Evolutionary conservation across 441 rosid species (phyloP), one percentile per base, ranked within the genome.

Genomic region (Euphorbia celastroides): DNA sequence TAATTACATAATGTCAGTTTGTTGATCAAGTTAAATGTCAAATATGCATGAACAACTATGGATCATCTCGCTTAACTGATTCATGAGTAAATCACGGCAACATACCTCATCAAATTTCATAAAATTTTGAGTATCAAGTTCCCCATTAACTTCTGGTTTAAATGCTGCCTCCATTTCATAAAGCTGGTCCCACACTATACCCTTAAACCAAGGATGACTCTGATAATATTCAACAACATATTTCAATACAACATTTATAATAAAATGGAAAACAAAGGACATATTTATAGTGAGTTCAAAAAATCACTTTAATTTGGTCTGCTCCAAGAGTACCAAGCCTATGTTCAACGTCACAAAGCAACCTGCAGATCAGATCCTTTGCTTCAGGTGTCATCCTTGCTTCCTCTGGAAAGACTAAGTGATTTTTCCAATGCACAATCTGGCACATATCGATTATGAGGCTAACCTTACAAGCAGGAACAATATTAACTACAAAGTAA

Each of bases 121-220:
- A 61, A 94, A 94, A 72, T 91, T 93, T 66, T 94, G 97, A 32
- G 99, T 88, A 75, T 94, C 99, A 54, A 94, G 90, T 68, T 91
- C 93, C 67, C 99, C 96, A 71, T 86, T 73, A 61, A 94, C 96
- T 65, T 86, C 83, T 61, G 99, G 99, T 73, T 89, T 94, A 78
- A 89, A 91, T 50, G 96, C 97, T 70, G 99, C 97, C 48, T 94
- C 97, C 88, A 79, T 78, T 69, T 88, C 88, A 69, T 94, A 94
- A 72, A 91, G 86, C 74, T 71, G 85, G 62, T 89, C 88, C 99
- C 99, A 94, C 51, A 56, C 73, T 72, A 89, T 56, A 54, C 80
- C 95, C 77, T 80, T 88, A 80, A 91, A 91, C 99, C 97, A 94
- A 74, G 96, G 89, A 84, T 94, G 96, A 76, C 85, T 90, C 96